A percentile compares a stretch with the other conserved stretches of the same genome.
These are phyloP conservation scores for Ceratocystis cacaofunesta DNA, from an alignment of 2,329 filamentous ascomycete species.

Conservation along the genomic window DNA sequence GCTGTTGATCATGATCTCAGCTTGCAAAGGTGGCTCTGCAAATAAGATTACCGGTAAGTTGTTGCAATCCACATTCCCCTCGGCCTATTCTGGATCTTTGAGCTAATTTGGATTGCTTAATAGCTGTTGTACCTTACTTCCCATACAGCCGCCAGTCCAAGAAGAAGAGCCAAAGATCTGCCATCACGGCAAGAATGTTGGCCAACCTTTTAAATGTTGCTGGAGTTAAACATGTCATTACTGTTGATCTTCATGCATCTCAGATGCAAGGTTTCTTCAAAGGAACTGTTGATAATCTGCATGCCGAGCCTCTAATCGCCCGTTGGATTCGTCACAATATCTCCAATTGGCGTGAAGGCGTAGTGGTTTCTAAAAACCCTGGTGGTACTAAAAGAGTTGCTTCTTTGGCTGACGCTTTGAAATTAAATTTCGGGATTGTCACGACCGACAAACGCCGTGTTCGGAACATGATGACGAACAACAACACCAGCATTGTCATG, in stretches of 20 bases:
- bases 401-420: constrained; percentile 84
- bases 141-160: constrained; percentile 99
- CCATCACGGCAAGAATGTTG: constrained; percentile 93
- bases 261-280: constrained; percentile 99
- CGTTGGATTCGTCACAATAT: constrained; percentile 91
- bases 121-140: constrained; percentile 84
- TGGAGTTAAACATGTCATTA: constrained; percentile 94
- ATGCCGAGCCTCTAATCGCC: constrained; percentile 87
- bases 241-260: constrained; percentile 88
- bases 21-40: constrained; percentile 93
- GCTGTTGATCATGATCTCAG: constrained; percentile 96
- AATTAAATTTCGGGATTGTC: constrained; percentile 95
- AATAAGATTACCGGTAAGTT: constrained; percentile 84
- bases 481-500: constrained; percentile 68
- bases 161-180: constrained; percentile 93
- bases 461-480: constrained; percentile 57
- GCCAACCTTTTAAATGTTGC: constrained; percentile 88
- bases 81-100: background rate
- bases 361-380: constrained; percentile 96
- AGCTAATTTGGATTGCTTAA: constrained; percentile 12
- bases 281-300: constrained; percentile 92
- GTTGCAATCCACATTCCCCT: background rate
- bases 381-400: constrained; percentile 95
- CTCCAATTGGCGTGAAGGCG: constrained; percentile 72
- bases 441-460: constrained; percentile 63